Evolutionary conservation across 192 early-diverging fungal genomes (phyloP).

Genomic region (Coemansia sp.): DNA sequence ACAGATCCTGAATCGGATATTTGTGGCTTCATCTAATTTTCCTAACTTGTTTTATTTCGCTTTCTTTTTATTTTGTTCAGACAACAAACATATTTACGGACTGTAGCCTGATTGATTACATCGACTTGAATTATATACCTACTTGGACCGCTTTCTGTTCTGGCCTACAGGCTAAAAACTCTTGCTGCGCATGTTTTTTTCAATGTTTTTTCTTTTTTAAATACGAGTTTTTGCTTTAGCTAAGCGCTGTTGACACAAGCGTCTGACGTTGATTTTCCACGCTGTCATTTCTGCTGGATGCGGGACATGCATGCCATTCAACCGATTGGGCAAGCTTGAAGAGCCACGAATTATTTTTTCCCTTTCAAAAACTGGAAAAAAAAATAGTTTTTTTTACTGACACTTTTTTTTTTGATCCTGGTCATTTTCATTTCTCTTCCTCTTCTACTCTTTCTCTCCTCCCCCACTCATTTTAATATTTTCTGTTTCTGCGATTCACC

Average conservation of each 20-base stretch:
- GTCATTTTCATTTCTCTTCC: not conserved
- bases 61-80: too few relatives aligned
- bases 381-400: not conserved
- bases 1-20: too few relatives aligned
- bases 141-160: too few relatives aligned
- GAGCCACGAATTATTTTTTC: not conserved
- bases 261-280: not conserved
- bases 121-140: too few relatives aligned
- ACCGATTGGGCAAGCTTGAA: not conserved
- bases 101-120: too few relatives aligned
- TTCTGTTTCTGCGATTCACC: conserved; percentile 1
- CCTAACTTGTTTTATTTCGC: too few relatives aligned
- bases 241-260: not conserved
- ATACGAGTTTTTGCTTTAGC: not conserved
- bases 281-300: not conserved
- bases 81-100: too few relatives aligned
- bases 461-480: not conserved
- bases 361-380: not conserved
- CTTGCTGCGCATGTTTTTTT: too few relatives aligned
- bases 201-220: not conserved
- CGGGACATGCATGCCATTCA: not conserved
- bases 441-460: not conserved
- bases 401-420: not conserved
- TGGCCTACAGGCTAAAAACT: too few relatives aligned
- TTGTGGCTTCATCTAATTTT: too few relatives aligned